A percentile compares a stretch with the other conserved stretches of the same genome.
Evolutionary conservation across 768 basidiomycete species (phyloP).

Genomic region (Boletus rubroflammeus): DNA sequence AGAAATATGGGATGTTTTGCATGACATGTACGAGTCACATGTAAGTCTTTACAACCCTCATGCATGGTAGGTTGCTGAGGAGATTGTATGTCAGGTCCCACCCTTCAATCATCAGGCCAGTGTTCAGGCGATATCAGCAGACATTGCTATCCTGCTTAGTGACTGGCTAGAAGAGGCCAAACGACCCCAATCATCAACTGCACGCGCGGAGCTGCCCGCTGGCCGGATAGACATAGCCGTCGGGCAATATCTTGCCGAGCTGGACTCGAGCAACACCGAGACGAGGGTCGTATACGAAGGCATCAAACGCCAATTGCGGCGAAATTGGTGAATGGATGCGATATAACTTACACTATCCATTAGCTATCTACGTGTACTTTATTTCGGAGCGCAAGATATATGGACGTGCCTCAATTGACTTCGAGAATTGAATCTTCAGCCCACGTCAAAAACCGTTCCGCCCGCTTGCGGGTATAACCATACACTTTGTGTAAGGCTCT

Average conservation of each 20-base stretch:
- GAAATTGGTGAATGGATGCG: constrained; percentile 56
- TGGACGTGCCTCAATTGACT: constrained; percentile 43
- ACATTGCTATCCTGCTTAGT: constrained; percentile 73
- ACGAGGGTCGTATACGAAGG: constrained; percentile 65
- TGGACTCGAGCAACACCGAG: constrained; percentile 58
- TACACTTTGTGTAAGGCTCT: constrained; percentile 76
- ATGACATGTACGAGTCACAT: constrained; percentile 86
- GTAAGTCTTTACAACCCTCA: constrained; percentile 40
- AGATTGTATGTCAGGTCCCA: constrained; percentile 50
- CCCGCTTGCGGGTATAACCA: constrained; percentile 52
- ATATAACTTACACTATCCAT: constrained; percentile 1
- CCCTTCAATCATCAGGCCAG: constrained; percentile 80
- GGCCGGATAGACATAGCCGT: constrained; percentile 71
- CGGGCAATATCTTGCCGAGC: constrained; percentile 69
- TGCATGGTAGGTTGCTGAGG: not conserved
- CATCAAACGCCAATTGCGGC: constrained; percentile 66
- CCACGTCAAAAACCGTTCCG: constrained; percentile 58
- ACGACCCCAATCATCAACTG: constrained; percentile 62
- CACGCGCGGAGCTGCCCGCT: constrained; percentile 70
- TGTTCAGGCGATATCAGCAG: constrained; percentile 75
- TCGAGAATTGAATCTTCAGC: constrained; percentile 82
- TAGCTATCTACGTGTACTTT: constrained; percentile 17
- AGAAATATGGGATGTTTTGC: constrained; percentile 82
- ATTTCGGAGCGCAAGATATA: constrained; percentile 8
- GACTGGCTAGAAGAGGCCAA: constrained; percentile 82